Evolutionary conservation across 164 flowering plant genomes (phyloP).

Genomic region (Nymphaea thermarum): DNA sequence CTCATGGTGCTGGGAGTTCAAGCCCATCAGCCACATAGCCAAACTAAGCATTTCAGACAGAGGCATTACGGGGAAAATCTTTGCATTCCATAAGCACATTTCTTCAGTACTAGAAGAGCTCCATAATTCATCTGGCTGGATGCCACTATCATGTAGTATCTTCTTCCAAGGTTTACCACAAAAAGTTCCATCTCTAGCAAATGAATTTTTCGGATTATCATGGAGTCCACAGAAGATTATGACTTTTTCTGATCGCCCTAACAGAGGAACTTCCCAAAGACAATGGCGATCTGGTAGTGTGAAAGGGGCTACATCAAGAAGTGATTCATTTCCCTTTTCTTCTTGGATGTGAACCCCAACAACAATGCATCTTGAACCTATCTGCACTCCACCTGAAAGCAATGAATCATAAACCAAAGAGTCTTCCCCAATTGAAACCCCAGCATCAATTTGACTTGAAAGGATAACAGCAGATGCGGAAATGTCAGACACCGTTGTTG

Average conservation of each 20-base stretch:
- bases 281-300: slow-evolving; percentile 96
- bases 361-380: slow-evolving; percentile 82
- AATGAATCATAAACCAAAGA: slow-evolving; percentile 83
- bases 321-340: slow-evolving; percentile 6
- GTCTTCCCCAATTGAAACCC: slow-evolving; percentile 91
- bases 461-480: slow-evolving; percentile 80
- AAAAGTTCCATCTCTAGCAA: slow-evolving; percentile 63
- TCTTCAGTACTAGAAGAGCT: slow-evolving; percentile 27
- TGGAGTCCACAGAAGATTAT: slow-evolving; percentile 92
- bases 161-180: slow-evolving; percentile 95
- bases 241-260: slow-evolving; percentile 43
- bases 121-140: slow-evolving; percentile 73
- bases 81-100: slow-evolving; percentile 91
- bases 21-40: slow-evolving; percentile 84
- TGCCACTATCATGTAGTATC: slow-evolving; percentile 47
- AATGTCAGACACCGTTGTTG: slow-evolving; percentile 84
- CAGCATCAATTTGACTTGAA: slow-evolving; percentile 76
- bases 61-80: slow-evolving; percentile 56
- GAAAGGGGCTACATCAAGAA: slow-evolving; percentile 34
- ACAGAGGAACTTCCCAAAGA: slow-evolving; percentile 96
- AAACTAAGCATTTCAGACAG: slow-evolving; percentile 62
- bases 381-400: slow-evolving; percentile 58
- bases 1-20: slow-evolving; percentile 18
- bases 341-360: slow-evolving; percentile 62
- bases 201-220: slow-evolving; percentile 77